These are phyloP conservation scores for Penicillium psychrosexuale DNA, from an alignment of 2,329 filamentous ascomycete genomes.

Conservation along the genomic window DNA sequence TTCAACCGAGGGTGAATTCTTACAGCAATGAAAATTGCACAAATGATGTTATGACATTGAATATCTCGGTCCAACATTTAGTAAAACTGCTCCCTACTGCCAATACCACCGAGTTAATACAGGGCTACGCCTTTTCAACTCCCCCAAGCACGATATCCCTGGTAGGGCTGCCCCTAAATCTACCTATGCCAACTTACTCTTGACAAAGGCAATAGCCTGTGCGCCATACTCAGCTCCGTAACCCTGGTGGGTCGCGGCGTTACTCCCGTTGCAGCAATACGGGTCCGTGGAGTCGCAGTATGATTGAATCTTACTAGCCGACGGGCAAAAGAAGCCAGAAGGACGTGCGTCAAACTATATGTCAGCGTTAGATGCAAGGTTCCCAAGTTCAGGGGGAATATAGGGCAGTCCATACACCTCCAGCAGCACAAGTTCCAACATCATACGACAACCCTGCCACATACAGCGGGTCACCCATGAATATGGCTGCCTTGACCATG, in stretches of 20 bases:
- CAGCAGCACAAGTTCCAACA: conserved; percentile 58
- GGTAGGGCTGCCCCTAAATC: neutral
- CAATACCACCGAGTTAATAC: neutral
- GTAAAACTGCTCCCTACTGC: too few relatives aligned
- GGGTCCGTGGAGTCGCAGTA: conserved; percentile 65
- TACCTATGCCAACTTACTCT: conserved; percentile 34
- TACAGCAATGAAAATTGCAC: neutral
- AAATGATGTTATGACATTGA: neutral
- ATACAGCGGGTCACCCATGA: conserved; percentile 63
- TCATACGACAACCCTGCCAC: conserved; percentile 56
- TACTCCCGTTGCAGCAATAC: conserved; percentile 64
- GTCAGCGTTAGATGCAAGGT: neutral
- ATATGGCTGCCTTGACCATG: conserved; percentile 62
- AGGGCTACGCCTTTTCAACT: neutral
- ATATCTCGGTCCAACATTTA: neutral
- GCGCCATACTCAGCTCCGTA: conserved; percentile 61
- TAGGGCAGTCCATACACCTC: conserved; percentile 51
- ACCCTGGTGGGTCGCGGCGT: conserved; percentile 59
- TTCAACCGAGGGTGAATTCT: too few relatives aligned
- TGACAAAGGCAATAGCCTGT: conserved; percentile 59
- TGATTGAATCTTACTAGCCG: conserved; percentile 57
- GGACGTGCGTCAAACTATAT: conserved; percentile 62
- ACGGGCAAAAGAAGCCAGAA: conserved; percentile 56
- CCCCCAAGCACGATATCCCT: neutral
- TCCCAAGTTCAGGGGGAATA: neutral